A percentile compares a stretch with the other conserved stretches of the same genome.
Conservation (phyloP, 306 rosid genomes). For the Cicer yamashitae region DNA sequence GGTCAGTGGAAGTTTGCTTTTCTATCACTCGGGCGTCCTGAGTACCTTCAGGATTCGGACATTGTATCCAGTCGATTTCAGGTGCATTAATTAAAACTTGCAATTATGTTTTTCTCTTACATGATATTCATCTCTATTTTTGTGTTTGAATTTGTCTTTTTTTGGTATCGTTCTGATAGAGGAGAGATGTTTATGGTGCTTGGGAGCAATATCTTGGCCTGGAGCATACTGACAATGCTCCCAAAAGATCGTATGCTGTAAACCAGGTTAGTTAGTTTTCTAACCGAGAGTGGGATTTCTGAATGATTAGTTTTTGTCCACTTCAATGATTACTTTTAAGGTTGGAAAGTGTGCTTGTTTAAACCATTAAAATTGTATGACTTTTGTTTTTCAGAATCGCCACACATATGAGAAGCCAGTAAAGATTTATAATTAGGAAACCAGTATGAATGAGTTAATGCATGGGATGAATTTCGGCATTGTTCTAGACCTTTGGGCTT, state of each 20-base stretch:
- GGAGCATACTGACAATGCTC: conserved; percentile 86
- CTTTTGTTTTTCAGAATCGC: conserved; percentile 69
- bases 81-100: conserved; percentile 50
- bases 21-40: conserved; percentile 84
- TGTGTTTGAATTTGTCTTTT: conserved; percentile 25
- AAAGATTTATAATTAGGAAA: conserved; percentile 78
- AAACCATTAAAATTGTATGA: conserved; percentile 25
- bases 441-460: conserved; percentile 37
- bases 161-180: conserved; percentile 48
- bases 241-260: conserved; percentile 74
- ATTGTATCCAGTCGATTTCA: conserved; percentile 79
- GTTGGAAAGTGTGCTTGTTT: conserved; percentile 22
- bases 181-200: conserved; percentile 91
- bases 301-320: conserved; percentile 19
- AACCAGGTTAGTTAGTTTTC: conserved; percentile 61
- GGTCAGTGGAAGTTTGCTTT: conserved; percentile 89
- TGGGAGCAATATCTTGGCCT: conserved; percentile 96
- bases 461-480: conserved; percentile 49
- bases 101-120: neutral
- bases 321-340: neutral
- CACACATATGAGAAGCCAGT: conserved; percentile 91
- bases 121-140: conserved; percentile 15
- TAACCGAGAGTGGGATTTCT: conserved; percentile 6
- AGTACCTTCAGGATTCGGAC: conserved; percentile 81
- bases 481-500: conserved; percentile 45